phyloP scores from a whole-genome alignment of 805 yeast genomes.

The Ogataea ramenticola region DNA sequence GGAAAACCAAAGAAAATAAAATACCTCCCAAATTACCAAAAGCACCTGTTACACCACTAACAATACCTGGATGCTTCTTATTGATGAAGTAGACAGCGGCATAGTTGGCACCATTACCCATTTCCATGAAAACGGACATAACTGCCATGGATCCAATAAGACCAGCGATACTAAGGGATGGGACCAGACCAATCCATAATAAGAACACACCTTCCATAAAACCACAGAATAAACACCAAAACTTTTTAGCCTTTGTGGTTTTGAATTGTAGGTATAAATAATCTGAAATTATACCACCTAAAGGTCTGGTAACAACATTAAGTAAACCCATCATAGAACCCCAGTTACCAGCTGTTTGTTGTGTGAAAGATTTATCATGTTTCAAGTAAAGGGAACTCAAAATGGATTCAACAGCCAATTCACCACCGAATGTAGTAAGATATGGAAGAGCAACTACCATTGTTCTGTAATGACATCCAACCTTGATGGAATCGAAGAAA shows the following conservation, averaged over 20 bases:
- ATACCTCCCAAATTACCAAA: conserved; percentile 31
- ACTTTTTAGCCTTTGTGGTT: conserved; percentile 25
- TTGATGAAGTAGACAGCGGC: conserved; percentile 28
- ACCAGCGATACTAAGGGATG: conserved; percentile 19
- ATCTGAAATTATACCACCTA: conserved; percentile 24
- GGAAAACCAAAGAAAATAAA: conserved; percentile 27
- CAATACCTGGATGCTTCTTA: conserved; percentile 28
- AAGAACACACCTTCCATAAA: conserved; percentile 26
- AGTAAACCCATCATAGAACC: conserved; percentile 26
- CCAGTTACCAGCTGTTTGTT: conserved; percentile 23
- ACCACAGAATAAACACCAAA: conserved; percentile 25
- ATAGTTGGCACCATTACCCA: conserved; percentile 32
- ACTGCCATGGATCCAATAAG: conserved; percentile 24
- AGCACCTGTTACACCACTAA: conserved; percentile 30
- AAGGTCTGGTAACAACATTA: conserved; percentile 24
- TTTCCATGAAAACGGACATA: conserved; percentile 28
- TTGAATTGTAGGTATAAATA: conserved; percentile 19
- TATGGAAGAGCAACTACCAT: conserved; percentile 22
- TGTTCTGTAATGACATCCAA: conserved; percentile 19
- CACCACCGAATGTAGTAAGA: conserved; percentile 23
- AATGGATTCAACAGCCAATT: conserved; percentile 22
- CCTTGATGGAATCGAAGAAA: conserved; percentile 7
- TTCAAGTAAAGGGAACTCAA: conserved; percentile 17
- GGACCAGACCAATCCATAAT: conserved; percentile 28
- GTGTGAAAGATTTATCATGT: conserved; percentile 11